These are phyloP conservation scores for Hypoxylon sp. DNA, from an alignment of 2,329 filamentous ascomycete genomes.

Conservation along the genomic window DNA sequence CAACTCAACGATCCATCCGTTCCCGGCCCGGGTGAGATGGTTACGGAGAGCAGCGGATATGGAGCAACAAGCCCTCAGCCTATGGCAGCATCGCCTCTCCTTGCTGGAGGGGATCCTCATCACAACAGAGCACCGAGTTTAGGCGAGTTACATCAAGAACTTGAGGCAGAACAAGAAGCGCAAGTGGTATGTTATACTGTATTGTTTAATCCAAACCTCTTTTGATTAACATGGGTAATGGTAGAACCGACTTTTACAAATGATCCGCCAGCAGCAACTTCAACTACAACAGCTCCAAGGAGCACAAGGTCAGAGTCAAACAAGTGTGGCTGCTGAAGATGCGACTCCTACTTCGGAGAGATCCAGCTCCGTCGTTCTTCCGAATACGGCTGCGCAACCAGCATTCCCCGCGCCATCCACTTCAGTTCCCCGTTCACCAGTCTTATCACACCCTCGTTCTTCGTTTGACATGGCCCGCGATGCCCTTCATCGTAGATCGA, in stretches of 20 bases:
- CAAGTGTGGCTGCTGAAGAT: slow-evolving; percentile 65
- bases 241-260: slow-evolving; percentile 80
- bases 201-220: not conserved
- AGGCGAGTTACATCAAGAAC: slow-evolving; percentile 83
- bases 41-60: slow-evolving; percentile 60
- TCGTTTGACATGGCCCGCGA: slow-evolving; percentile 72
- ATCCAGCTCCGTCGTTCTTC: slow-evolving; percentile 57
- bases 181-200: slow-evolving; percentile 72
- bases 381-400: slow-evolving; percentile 56
- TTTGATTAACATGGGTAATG: slow-evolving; percentile 25
- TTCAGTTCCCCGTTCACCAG: slow-evolving; percentile 67
- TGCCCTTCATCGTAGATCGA: slow-evolving; percentile 69
- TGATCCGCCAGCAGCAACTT: slow-evolving; percentile 82
- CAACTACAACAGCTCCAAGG: slow-evolving; percentile 75
- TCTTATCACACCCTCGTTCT: slow-evolving; percentile 65
- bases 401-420: slow-evolving; percentile 57
- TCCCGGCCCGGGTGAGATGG: slow-evolving; percentile 78
- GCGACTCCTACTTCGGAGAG: slow-evolving; percentile 63
- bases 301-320: slow-evolving; percentile 59
- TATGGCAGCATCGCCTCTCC: slow-evolving; percentile 64
- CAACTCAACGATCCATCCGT: slow-evolving; percentile 79
- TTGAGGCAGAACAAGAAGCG: slow-evolving; percentile 84
- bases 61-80: slow-evolving; percentile 61
- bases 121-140: slow-evolving; percentile 79
- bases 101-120: slow-evolving; percentile 66